phyloP scores from a whole-genome alignment of 2,329 filamentous ascomycete genomes.

The Talaromyces pinophilus region DNA sequence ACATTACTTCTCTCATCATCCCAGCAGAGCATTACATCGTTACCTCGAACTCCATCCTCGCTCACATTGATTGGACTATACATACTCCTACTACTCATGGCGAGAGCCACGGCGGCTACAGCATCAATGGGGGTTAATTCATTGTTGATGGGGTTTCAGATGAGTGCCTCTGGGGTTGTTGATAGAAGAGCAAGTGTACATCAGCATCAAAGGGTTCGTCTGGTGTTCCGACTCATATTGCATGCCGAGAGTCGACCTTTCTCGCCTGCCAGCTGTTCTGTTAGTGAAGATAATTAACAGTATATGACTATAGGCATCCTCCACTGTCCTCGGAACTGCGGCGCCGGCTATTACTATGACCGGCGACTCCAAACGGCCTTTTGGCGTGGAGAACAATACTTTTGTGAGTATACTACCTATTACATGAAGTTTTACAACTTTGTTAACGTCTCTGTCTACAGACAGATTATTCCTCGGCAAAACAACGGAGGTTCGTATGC shows the following conservation, averaged over 20 bases:
- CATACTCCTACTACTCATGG: slow-evolving; percentile 1
- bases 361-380: slow-evolving; percentile 28
- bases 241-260: neutral
- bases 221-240: neutral
- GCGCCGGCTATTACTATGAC: slow-evolving; percentile 26
- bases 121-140: neutral
- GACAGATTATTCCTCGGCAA: slow-evolving; percentile 27
- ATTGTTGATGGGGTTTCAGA: slow-evolving; percentile 3
- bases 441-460: slow-evolving; percentile 10
- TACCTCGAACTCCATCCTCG: neutral
- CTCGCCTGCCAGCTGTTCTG: neutral
- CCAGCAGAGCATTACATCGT: slow-evolving; percentile 3
- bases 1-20: neutral
- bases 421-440: neutral
- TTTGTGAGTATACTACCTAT: slow-evolving; percentile 25
- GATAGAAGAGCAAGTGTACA: slow-evolving; percentile 5
- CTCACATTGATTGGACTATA: slow-evolving; percentile 9
- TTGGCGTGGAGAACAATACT: slow-evolving; percentile 29
- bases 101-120: slow-evolving; percentile 2
- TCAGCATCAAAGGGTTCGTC: neutral
- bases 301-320: neutral
- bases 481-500: slow-evolving; percentile 27
- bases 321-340: slow-evolving; percentile 12
- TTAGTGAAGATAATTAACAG: neutral
- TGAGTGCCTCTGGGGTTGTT: neutral